Evolutionary conservation across 2,329 filamentous ascomycete species (phyloP), one percentile per base, ranked within the genome.

Genomic region (Stachybotrys chlorohalonatus): DNA sequence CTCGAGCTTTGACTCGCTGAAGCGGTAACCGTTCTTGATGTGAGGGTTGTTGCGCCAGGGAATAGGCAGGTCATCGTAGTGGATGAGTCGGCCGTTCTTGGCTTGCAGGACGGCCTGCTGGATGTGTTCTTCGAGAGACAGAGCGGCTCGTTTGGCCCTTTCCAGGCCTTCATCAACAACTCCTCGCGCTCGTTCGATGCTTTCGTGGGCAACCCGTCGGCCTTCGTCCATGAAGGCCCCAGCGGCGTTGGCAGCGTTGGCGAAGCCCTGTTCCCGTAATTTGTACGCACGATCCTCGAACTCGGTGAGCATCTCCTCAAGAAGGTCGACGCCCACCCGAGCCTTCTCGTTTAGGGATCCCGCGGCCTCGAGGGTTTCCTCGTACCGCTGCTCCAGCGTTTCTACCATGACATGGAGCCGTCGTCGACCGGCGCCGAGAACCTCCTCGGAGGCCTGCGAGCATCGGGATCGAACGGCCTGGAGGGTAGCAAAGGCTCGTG

Each of bases 21-120:
- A 99, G 52, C 94, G 92, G 69, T 99, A 99, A 16, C 94, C 94
- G 53, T 83, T 84, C 52, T 85, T 78, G 67, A 99, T 97, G 72
- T 99, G 90, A 2, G 92, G 91, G 72, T 99, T 99, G 65, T 95
- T 87, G 57, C 89, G 83, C 94, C 94, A 99, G 0, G 94, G 94
- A 45, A 87, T 77, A 1, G 94, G 94, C 6, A 99, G 79, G 64
- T 96, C 91, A 50, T 95, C 85, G 73, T 97, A 99, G 57, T 82
- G 81, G 61, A 99, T 87, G 13, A 96, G 79, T 51, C 92, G 90
- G 52, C 90, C 81, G 66, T 95, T 86, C 61, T 87, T 82, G 31
- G 92, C 91, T 55, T 85, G 79, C 17, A 76, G 64, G 54, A 96
- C 83, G 11, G 94, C 93, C 53, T 82, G 80, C 62, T 93, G 87